A percentile compares a stretch with the other conserved stretches of the same genome.
phyloP scores from a whole-genome alignment of 2,329 filamentous ascomycete species.

The Arthroderma sp. region DNA sequence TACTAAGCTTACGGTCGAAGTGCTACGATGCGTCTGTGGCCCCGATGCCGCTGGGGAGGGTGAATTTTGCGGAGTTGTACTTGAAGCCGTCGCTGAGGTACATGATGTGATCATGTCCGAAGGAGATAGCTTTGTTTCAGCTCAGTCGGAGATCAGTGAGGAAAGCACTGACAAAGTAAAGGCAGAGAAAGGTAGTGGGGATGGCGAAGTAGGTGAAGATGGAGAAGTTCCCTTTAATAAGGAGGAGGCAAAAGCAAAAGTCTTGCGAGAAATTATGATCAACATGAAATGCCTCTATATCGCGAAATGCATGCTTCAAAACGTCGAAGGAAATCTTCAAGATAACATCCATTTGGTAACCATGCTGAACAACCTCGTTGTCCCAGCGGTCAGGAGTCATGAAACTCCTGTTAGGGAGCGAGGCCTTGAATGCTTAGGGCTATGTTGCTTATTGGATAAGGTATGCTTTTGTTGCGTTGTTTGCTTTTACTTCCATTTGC shows the following conservation, averaged over 20 bases:
- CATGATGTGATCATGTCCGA: constrained; percentile 75
- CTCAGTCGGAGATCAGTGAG: constrained; percentile 68
- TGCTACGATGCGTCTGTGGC: constrained; percentile 71
- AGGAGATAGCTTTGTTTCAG: constrained; percentile 79
- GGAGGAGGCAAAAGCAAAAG: constrained; percentile 54
- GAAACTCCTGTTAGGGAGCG: constrained; percentile 86
- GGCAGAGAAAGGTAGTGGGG: constrained; percentile 18
- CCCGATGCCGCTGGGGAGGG: constrained; percentile 36
- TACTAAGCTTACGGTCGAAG: constrained; percentile 74
- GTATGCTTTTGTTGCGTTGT: constrained; percentile 23
- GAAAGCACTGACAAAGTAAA: constrained; percentile 39
- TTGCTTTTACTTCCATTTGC: neutral
- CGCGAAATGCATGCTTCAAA: constrained; percentile 92
- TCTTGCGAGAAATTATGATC: constrained; percentile 74
- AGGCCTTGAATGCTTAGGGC: constrained; percentile 74
- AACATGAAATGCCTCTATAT: constrained; percentile 98
- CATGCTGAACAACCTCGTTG: constrained; percentile 96
- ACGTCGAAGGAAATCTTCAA: constrained; percentile 76
- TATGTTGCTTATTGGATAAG: constrained; percentile 84
- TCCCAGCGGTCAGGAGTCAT: constrained; percentile 85
- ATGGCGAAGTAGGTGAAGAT: constrained; percentile 49
- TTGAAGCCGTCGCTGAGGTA: constrained; percentile 91
- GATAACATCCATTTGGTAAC: constrained; percentile 82
- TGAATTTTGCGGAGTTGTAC: constrained; percentile 44
- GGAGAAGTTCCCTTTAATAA: constrained; percentile 40